Evolutionary conservation across 208 protist species (phyloP).

Genomic region (Wallacemonas collosoma): DNA sequence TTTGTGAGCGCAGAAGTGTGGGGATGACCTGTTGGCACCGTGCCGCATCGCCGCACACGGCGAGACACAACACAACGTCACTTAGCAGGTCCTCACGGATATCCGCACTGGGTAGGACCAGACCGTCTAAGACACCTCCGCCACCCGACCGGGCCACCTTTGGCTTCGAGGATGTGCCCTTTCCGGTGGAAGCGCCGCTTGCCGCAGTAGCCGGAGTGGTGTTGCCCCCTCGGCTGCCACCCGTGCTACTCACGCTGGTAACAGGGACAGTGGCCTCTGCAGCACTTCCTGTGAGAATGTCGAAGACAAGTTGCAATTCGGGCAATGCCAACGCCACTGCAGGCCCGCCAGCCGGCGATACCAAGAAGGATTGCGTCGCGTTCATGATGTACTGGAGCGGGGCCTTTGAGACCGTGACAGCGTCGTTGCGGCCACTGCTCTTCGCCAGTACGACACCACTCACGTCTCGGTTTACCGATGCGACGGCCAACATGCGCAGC

Average conservation of each 20-base stretch:
- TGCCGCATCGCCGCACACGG: conserved; percentile 40
- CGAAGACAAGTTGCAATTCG: conserved; percentile 38
- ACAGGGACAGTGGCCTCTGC: neutral
- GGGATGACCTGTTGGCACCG: conserved; percentile 11
- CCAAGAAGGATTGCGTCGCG: conserved; percentile 40
- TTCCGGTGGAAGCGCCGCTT: neutral
- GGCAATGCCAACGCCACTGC: conserved; percentile 8
- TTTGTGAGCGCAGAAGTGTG: conserved; percentile 24
- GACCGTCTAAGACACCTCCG: neutral
- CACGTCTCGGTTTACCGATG: conserved; percentile 13
- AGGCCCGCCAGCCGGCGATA: neutral
- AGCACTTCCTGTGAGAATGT: conserved; percentile 20
- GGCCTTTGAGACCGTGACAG: conserved; percentile 20
- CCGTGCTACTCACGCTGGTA: neutral
- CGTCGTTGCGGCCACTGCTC: neutral
- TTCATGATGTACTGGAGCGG: conserved; percentile 34
- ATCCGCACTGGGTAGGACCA: conserved; percentile 32
- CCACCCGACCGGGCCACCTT: neutral
- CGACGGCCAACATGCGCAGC: conserved; percentile 42
- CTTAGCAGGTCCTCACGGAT: conserved; percentile 70
- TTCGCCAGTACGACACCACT: neutral
- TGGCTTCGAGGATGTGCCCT: conserved; percentile 1
- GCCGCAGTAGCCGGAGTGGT: neutral
- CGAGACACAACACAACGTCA: conserved; percentile 72
- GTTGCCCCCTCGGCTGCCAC: conserved; percentile 20